phyloP scores from a whole-genome alignment of 805 yeast species.

The Teunomyces cretensis region DNA sequence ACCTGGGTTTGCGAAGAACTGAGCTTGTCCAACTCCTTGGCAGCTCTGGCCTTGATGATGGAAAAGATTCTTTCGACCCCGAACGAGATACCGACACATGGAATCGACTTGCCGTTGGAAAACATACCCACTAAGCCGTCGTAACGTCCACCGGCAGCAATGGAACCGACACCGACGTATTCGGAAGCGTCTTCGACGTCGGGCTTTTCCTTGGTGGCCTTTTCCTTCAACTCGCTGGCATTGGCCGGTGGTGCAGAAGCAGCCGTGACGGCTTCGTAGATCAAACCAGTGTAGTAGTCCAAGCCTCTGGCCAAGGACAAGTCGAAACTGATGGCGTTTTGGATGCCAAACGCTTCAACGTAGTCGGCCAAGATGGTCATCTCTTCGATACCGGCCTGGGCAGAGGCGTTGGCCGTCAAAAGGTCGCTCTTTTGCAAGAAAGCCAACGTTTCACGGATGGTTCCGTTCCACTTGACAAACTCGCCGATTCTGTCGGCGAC shows the following conservation, averaged over 20 bases:
- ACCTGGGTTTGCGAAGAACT: slow-evolving; percentile 91
- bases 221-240: slow-evolving; percentile 64
- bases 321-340: slow-evolving; percentile 73
- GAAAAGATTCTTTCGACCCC: slow-evolving; percentile 96
- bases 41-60: slow-evolving; percentile 73
- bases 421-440: slow-evolving; percentile 56
- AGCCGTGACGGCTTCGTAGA: slow-evolving; percentile 92
- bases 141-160: slow-evolving; percentile 98
- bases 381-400: slow-evolving; percentile 78
- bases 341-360: slow-evolving; percentile 79
- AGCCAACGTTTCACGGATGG: slow-evolving; percentile 60
- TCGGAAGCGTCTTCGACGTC: slow-evolving; percentile 92
- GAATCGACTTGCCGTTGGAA: slow-evolving; percentile 86
- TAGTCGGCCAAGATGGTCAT: slow-evolving; percentile 74
- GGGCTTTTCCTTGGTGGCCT: slow-evolving; percentile 34
- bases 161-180: slow-evolving; percentile 96
- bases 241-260: slow-evolving; percentile 94
- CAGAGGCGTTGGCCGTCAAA: slow-evolving; percentile 65
- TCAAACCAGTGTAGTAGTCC: slow-evolving; percentile 96
- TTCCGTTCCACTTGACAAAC: slow-evolving; percentile 82
- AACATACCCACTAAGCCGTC: slow-evolving; percentile 97
- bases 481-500: slow-evolving; percentile 93
- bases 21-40: slow-evolving; percentile 56
- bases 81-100: slow-evolving; percentile 96
- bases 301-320: slow-evolving; percentile 95